Evolutionary conservation across 257 asterid genomes (phyloP).

Genomic region (Nicotiana benthamiana): DNA sequence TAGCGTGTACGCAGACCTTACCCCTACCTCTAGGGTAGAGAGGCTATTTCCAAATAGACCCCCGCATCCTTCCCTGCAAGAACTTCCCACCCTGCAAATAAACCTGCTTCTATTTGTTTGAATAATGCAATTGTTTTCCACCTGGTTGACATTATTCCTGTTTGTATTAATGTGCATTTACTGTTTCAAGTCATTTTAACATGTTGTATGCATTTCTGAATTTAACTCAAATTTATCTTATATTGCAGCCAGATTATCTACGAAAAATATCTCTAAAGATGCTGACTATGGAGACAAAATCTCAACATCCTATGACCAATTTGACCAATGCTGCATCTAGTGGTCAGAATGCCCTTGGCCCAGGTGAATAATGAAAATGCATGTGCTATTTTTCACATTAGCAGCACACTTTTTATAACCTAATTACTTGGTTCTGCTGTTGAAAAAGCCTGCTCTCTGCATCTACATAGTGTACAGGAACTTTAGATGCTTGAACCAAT

Average conservation of each 20-base stretch:
- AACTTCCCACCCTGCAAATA: too few relatives aligned
- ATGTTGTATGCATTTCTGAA: neutral
- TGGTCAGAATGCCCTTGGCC: conserved; percentile 47
- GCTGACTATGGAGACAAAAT: conserved; percentile 63
- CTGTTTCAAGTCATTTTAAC: neutral
- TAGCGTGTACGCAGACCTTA: too few relatives aligned
- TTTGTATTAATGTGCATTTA: neutral
- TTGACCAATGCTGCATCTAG: conserved; percentile 38
- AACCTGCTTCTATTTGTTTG: neutral
- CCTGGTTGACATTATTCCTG: neutral
- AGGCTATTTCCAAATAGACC: too few relatives aligned
- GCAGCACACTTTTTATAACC: too few relatives aligned
- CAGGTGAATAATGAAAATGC: conserved; percentile 34
- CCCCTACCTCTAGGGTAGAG: too few relatives aligned
- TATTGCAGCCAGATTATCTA: conserved; percentile 64
- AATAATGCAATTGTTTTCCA: neutral
- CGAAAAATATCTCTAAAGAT: conserved; percentile 68
- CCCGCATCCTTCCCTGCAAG: too few relatives aligned
- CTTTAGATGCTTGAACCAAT: too few relatives aligned
- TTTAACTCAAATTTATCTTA: neutral
- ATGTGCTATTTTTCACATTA: neutral
- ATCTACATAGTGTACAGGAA: too few relatives aligned
- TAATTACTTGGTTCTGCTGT: too few relatives aligned
- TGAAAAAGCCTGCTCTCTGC: too few relatives aligned
- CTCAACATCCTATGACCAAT: conserved; percentile 42